Conservation (phyloP, 176 grass and related monocot species). For the Phyllostachys edulis region DNA sequence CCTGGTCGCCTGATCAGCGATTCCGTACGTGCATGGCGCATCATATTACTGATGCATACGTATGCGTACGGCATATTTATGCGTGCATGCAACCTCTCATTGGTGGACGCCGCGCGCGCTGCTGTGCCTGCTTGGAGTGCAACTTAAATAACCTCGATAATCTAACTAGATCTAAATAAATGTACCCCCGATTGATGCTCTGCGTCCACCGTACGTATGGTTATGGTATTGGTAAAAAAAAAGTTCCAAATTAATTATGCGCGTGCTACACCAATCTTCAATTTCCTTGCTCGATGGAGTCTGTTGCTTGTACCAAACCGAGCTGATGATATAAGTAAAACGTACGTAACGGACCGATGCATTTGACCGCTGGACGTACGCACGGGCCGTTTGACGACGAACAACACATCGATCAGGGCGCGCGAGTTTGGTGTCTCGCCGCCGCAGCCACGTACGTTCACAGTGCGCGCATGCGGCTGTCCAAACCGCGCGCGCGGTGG, state of each 20-base stretch:
- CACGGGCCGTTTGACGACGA: no score
- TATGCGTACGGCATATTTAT: not conserved
- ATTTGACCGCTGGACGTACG: no score
- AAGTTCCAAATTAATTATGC: not conserved
- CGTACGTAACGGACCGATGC: not conserved
- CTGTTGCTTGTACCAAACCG: not conserved
- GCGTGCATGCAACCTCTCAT: not conserved
- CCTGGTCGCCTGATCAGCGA: no score
- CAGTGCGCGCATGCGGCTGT: no score
- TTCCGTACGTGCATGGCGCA: not conserved
- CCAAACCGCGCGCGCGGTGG: no score
- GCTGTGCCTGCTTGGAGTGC: not conserved
- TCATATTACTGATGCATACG: not conserved
- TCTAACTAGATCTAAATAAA: not conserved
- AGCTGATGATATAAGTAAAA: not conserved
- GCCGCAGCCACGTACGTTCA: no score
- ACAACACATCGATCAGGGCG: no score
- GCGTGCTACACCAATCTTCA: not conserved
- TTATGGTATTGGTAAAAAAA: not conserved
- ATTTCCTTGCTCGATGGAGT: not conserved
- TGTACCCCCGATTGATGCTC: not conserved
- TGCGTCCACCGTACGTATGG: not conserved
- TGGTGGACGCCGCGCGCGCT: not conserved
- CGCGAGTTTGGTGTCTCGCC: no score
- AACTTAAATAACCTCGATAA: not conserved